These are phyloP conservation scores for Aureobasidium musti DNA, from an alignment of 2,329 filamentous ascomycete genomes.

Conservation along the genomic window DNA sequence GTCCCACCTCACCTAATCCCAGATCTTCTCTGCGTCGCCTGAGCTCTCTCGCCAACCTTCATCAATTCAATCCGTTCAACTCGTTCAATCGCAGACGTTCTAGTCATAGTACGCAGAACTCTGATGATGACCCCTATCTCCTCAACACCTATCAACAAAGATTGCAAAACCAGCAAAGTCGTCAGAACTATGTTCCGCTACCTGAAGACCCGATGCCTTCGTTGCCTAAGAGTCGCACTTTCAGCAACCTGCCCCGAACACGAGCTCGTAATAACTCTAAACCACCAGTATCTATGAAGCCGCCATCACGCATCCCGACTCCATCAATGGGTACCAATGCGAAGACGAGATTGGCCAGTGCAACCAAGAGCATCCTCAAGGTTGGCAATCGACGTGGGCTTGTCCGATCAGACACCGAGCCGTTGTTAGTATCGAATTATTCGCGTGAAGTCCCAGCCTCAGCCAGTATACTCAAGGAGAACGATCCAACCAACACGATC, in stretches of 20 bases:
- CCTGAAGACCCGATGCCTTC: slow-evolving; percentile 40
- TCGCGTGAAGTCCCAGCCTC: slow-evolving; percentile 30
- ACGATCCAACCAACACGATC: slow-evolving; percentile 38
- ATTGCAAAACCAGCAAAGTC: slow-evolving; percentile 30
- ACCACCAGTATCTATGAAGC: background rate
- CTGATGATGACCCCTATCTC: slow-evolving; percentile 25
- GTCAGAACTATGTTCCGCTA: slow-evolving; percentile 41
- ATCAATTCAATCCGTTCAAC: slow-evolving; percentile 42
- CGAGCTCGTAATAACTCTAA: slow-evolving; percentile 16
- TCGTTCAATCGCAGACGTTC: slow-evolving; percentile 42
- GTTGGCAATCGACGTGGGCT: slow-evolving; percentile 26
- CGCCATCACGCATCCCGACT: slow-evolving; percentile 26
- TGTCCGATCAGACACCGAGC: slow-evolving; percentile 41
- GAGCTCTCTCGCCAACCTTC: slow-evolving; percentile 41
- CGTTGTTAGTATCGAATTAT: slow-evolving; percentile 35
- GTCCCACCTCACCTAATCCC: slow-evolving; percentile 11
- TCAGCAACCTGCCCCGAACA: slow-evolving; percentile 42
- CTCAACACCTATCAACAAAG: slow-evolving; percentile 36
- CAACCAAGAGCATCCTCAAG: slow-evolving; percentile 30
- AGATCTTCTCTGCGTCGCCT: slow-evolving; percentile 34
- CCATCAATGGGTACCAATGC: background rate
- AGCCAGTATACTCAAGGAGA: slow-evolving; percentile 41
- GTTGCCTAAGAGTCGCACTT: slow-evolving; percentile 42
- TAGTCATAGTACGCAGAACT: slow-evolving; percentile 29
- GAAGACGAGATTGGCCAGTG: slow-evolving; percentile 27